Conservation (phyloP, 2,329 filamentous ascomycete genomes). For the Exserohilum turcica region DNA sequence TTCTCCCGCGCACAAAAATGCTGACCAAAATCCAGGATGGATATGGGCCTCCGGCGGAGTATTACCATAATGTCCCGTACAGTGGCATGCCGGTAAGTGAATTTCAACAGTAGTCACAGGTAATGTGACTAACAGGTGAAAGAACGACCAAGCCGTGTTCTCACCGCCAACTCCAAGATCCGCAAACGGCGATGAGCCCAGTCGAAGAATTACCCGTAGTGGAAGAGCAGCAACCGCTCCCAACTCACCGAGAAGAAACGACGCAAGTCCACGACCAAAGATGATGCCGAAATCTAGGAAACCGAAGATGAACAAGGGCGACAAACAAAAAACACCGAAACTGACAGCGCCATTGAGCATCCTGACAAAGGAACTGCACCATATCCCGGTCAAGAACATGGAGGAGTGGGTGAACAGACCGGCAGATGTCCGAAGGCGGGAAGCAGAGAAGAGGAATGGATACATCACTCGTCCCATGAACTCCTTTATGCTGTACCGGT, state of each 20-base stretch:
- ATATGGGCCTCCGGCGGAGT: constrained; percentile 35
- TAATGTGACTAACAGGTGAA: constrained; percentile 21
- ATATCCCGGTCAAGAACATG: constrained; percentile 76
- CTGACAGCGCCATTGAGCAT: constrained; percentile 72
- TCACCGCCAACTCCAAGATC: constrained; percentile 54
- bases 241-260: constrained; percentile 28
- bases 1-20: constrained; percentile 11
- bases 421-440: constrained; percentile 66
- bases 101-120: background rate
- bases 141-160: constrained; percentile 37
- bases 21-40: constrained; percentile 38
- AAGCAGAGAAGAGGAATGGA: constrained; percentile 72
- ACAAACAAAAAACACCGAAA: constrained; percentile 57
- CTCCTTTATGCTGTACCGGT: constrained; percentile 96
- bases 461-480: constrained; percentile 95
- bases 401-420: constrained; percentile 77
- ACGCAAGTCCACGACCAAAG: constrained; percentile 35
- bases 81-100: constrained; percentile 33
- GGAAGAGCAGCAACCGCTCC: constrained; percentile 31
- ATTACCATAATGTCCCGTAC: constrained; percentile 36
- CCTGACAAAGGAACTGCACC: constrained; percentile 66
- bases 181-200: constrained; percentile 47
- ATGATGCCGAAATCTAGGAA: constrained; percentile 49
- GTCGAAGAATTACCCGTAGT: constrained; percentile 48
- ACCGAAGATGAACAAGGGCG: constrained; percentile 51